Conservation (phyloP, 306 rosid species). For the Senna siamea region DNA sequence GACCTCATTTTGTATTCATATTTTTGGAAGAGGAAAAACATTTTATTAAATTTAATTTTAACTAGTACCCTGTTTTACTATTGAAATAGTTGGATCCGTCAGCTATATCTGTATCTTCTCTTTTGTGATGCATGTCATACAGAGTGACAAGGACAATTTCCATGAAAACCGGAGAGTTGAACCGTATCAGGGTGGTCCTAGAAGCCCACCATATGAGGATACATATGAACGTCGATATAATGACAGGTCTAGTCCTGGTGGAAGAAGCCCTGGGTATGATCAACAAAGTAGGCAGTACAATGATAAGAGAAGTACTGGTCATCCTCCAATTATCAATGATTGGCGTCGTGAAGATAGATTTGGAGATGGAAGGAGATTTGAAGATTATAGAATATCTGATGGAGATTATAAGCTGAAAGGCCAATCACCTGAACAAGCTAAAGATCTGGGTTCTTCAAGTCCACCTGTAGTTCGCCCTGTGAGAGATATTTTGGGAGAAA, state of each 20-base stretch:
- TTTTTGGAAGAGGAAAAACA: conserved; percentile 18
- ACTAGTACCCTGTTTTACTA: conserved; percentile 26
- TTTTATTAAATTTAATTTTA: conserved; percentile 31
- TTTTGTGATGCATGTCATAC: conserved; percentile 40
- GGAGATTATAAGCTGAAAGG: conserved; percentile 69
- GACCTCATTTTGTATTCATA: conserved; percentile 9
- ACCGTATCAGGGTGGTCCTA: conserved; percentile 68
- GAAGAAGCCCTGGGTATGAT: conserved; percentile 86
- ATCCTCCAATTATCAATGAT: conserved; percentile 74
- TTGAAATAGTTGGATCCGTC: conserved; percentile 8
- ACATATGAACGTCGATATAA: conserved; percentile 66
- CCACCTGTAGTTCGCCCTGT: conserved; percentile 83
- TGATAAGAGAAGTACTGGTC: conserved; percentile 69
- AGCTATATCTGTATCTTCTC: conserved; percentile 18
- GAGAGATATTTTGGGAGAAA: conserved; percentile 92
- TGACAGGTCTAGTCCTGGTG: conserved; percentile 82
- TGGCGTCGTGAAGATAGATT: conserved; percentile 91
- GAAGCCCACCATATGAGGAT: conserved; percentile 85
- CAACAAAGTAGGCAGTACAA: conserved; percentile 70
- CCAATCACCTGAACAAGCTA: conserved; percentile 73
- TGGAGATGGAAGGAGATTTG: conserved; percentile 53
- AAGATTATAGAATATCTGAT: conserved; percentile 59
- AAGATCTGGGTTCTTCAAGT: conserved; percentile 65
- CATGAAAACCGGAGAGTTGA: conserved; percentile 64
- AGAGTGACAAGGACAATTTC: conserved; percentile 81